These are phyloP conservation scores for Xylariaceae sp. DNA, from an alignment of 2,329 filamentous ascomycete genomes.

Conservation along the genomic window DNA sequence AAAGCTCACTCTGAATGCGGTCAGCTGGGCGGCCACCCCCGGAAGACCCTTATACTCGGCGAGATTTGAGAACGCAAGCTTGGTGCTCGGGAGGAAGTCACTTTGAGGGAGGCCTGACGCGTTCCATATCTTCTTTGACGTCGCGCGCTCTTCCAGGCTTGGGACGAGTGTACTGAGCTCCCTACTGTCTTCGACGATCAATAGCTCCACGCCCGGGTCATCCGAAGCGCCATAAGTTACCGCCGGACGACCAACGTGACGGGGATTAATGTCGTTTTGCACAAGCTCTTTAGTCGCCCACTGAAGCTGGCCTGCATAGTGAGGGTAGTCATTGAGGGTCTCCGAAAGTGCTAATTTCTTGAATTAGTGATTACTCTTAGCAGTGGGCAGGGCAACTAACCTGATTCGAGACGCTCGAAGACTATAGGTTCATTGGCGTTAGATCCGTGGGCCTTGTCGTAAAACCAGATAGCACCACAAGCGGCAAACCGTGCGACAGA, in stretches of 20 bases:
- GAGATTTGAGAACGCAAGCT: conserved; percentile 44
- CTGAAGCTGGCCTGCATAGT: conserved; percentile 49
- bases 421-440: conserved; percentile 25
- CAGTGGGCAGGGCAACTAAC: conserved; percentile 4
- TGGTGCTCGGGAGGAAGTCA: conserved; percentile 42
- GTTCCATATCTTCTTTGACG: conserved; percentile 42
- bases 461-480: conserved; percentile 53
- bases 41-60: conserved; percentile 39
- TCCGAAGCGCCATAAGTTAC: conserved; percentile 42
- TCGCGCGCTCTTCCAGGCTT: conserved; percentile 25
- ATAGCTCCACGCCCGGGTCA: conserved; percentile 51
- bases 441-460: conserved; percentile 33
- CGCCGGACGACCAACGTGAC: conserved; percentile 43
- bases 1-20: conserved; percentile 22
- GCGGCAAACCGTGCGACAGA: conserved; percentile 48
- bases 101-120: conserved; percentile 43
- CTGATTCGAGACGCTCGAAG: conserved; percentile 29
- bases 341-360: conserved; percentile 37
- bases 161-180: conserved; percentile 42
- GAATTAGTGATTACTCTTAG: background rate
- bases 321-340: conserved; percentile 48
- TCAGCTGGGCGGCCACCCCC: conserved; percentile 46
- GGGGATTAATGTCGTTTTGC: conserved; percentile 25
- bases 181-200: conserved; percentile 39
- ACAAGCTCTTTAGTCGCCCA: conserved; percentile 41